Conservation (phyloP, 2,329 filamentous ascomycete genomes). For the Fusarium newnesense region DNA sequence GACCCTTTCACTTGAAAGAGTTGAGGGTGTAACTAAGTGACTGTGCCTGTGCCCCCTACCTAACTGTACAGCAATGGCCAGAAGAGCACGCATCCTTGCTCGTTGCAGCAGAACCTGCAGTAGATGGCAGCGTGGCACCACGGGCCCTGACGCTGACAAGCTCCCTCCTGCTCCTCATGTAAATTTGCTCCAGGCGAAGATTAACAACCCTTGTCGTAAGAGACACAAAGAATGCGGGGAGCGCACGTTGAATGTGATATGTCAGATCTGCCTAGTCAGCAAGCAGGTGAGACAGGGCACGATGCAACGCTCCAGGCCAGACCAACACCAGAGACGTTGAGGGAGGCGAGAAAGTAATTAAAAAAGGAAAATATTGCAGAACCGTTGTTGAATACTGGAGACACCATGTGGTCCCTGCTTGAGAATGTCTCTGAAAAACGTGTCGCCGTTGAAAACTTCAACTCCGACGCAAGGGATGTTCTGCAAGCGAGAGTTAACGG, state of each 20-base stretch:
- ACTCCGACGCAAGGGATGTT: conserved; percentile 9
- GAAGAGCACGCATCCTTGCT: conserved; percentile 23
- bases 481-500: not conserved
- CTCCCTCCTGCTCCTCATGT: conserved; percentile 10
- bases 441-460: conserved; percentile 19
- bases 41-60: conserved; percentile 19
- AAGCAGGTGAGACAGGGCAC: conserved; percentile 33
- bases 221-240: conserved; percentile 41
- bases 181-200: conserved; percentile 23
- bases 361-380: not conserved
- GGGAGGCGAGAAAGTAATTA: conserved; percentile 12
- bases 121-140: conserved; percentile 26
- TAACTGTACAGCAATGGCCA: conserved; percentile 4
- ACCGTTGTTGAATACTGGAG: conserved; percentile 25
- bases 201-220: conserved; percentile 14
- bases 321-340: conserved; percentile 13
- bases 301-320: conserved; percentile 34
- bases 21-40: not conserved
- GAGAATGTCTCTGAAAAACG: conserved; percentile 35
- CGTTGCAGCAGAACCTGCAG: conserved; percentile 36
- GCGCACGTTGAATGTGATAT: conserved; percentile 30
- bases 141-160: conserved; percentile 24
- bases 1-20: conserved; percentile 20
- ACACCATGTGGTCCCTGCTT: conserved; percentile 25
- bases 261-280: conserved; percentile 38